Evolutionary conservation across 2,329 filamentous ascomycete genomes (phyloP).

Genomic region (Penicillium sp.): DNA sequence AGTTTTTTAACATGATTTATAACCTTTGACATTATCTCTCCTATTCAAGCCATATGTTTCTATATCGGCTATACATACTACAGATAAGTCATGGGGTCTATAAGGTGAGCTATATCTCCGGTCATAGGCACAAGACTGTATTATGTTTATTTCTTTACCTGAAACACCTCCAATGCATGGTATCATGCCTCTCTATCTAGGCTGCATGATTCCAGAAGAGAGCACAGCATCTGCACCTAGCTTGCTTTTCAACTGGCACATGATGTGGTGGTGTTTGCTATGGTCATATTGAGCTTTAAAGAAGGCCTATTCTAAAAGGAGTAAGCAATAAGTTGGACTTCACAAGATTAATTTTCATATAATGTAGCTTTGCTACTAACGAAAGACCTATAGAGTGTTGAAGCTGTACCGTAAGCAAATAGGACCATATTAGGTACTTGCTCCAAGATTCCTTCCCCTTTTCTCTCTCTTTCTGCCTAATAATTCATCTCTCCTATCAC

Average conservation of each 20-base stretch:
- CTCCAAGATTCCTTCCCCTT: too few species aligned
- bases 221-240: conserved; percentile 2
- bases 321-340: too few species aligned
- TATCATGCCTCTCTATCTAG: neutral
- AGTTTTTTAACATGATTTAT: too few species aligned
- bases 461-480: too few species aligned
- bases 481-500: too few species aligned
- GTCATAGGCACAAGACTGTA: neutral
- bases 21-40: neutral
- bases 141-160: neutral
- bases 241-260: neutral
- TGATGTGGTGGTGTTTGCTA: neutral
- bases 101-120: neutral
- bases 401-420: too few species aligned
- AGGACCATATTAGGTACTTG: too few species aligned
- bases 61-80: too few species aligned
- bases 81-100: neutral
- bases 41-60: neutral
- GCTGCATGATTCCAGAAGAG: conserved; percentile 2
- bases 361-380: too few species aligned
- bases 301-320: too few species aligned
- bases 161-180: neutral
- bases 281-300: neutral
- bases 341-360: too few species aligned
- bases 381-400: too few species aligned